These are phyloP conservation scores for Pulveroboletus sp. DNA, from an alignment of 768 basidiomycete species.

Conservation along the genomic window DNA sequence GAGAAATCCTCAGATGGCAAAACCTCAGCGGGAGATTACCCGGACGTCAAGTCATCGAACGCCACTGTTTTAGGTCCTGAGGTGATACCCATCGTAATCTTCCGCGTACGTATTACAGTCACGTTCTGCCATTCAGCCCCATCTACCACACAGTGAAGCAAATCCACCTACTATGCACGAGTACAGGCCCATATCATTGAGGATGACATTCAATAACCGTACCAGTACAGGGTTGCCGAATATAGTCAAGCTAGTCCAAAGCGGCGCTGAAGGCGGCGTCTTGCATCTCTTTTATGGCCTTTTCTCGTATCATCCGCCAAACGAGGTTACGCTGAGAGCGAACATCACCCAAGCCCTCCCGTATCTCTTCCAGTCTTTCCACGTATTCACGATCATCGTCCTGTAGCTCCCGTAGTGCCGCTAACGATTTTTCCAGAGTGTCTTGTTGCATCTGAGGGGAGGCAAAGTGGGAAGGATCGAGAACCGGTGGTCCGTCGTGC, in stretches of 20 bases:
- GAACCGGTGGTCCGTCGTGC: conserved; percentile 43
- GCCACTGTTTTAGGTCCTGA: no score
- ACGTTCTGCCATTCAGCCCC: no score
- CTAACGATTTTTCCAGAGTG: conserved; percentile 70
- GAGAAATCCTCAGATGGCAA: no score
- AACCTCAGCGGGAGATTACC: no score
- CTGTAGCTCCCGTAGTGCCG: conserved; percentile 73
- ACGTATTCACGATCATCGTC: conserved; percentile 88
- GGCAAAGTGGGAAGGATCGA: conserved; percentile 62
- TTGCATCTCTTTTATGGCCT: conserved; percentile 72
- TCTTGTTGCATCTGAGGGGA: conserved; percentile 66
- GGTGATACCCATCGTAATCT: no score
- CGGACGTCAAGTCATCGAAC: no score
- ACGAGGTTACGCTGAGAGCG: conserved; percentile 67
- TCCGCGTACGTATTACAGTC: no score
- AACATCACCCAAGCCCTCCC: conserved; percentile 77
- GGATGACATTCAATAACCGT: not conserved
- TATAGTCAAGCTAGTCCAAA: conserved; percentile 20
- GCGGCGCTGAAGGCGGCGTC: conserved; percentile 49
- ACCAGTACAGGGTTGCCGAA: conserved; percentile 3
- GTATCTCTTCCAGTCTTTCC: conserved; percentile 79
- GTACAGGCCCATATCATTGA: no score
- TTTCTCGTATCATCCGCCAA: conserved; percentile 75
- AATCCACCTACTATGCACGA: no score
- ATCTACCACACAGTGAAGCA: no score